Evolutionary conservation across 192 early-diverging fungal genomes (phyloP).

Genomic region (Jimgerdemannia flammicorona): DNA sequence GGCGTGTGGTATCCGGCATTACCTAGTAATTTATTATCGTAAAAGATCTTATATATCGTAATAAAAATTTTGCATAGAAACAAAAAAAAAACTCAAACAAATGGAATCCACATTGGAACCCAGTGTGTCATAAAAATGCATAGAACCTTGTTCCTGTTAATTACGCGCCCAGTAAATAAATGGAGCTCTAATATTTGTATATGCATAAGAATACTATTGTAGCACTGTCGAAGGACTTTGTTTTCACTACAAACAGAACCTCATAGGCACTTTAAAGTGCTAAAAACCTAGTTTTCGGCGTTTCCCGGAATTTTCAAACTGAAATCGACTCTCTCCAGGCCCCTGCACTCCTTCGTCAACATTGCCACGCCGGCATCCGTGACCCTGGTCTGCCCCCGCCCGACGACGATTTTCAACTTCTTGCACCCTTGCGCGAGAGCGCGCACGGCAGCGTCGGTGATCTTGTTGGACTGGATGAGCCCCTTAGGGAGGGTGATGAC

Average conservation of each 20-base stretch:
- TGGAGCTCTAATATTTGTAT: too few relatives aligned
- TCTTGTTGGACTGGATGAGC: constrained; percentile 12
- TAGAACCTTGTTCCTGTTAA: too few relatives aligned
- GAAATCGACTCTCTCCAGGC: not conserved
- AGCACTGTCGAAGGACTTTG: too few relatives aligned
- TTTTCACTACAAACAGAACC: too few relatives aligned
- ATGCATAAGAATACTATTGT: too few relatives aligned
- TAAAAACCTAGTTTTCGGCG: not conserved
- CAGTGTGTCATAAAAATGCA: too few relatives aligned
- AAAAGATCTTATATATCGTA: too few relatives aligned
- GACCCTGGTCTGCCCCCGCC: constrained; percentile 11
- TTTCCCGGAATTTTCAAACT: not conserved
- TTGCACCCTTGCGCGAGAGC: constrained; percentile 4
- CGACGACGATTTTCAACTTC: not conserved
- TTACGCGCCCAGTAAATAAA: too few relatives aligned
- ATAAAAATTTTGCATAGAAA: not conserved
- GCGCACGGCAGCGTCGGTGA: constrained; percentile 6
- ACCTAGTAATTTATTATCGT: not conserved
- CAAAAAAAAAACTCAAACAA: not conserved
- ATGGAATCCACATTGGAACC: too few relatives aligned
- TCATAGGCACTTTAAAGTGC: not conserved
- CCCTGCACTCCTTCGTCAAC: not conserved
- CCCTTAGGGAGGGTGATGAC: constrained; percentile 7
- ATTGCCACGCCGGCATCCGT: not conserved
- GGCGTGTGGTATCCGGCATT: not conserved